Percentiles rank a stretch among this genome's conserved stretches.
phyloP scores from a whole-genome alignment of 495 filamentous ascomycete genomes.

The Penicillium ochrochloron region DNA sequence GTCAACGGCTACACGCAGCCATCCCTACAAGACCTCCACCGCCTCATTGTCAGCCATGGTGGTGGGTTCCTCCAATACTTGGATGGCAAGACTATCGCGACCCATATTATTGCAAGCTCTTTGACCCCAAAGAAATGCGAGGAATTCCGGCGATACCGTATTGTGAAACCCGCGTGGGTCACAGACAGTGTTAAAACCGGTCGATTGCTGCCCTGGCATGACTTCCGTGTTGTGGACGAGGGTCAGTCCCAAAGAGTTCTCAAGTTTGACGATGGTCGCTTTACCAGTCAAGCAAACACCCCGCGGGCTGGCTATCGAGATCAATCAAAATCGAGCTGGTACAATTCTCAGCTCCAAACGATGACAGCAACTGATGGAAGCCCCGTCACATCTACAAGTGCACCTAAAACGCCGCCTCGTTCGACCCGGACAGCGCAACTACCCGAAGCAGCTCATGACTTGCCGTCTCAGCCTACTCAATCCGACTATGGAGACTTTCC shows the following conservation, averaged over 20 bases:
- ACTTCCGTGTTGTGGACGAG: constrained; percentile 81
- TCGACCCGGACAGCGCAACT: neutral
- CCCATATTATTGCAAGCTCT: constrained; percentile 90
- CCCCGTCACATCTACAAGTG: neutral
- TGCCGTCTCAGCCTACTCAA: constrained; percentile 27
- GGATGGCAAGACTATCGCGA: constrained; percentile 90
- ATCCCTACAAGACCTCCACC: constrained; percentile 82
- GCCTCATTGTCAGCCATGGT: constrained; percentile 84
- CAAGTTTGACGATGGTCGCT: constrained; percentile 71
- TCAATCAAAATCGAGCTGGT: constrained; percentile 78
- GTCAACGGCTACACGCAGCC: constrained; percentile 95
- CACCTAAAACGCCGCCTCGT: constrained; percentile 16
- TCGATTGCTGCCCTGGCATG: constrained; percentile 80
- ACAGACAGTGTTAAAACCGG: constrained; percentile 85
- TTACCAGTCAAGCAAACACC: constrained; percentile 68
- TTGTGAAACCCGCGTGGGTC: constrained; percentile 97
- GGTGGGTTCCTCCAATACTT: constrained; percentile 93
- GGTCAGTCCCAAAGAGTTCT: constrained; percentile 75
- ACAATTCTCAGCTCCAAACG: constrained; percentile 68
- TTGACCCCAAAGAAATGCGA: constrained; percentile 89
- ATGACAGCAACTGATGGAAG: constrained; percentile 20
- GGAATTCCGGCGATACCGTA: constrained; percentile 82
- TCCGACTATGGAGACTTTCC: constrained; percentile 55
- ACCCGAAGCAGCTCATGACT: neutral
- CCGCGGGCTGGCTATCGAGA: constrained; percentile 66